These are phyloP conservation scores for Myxozyma kluyveri DNA, from an alignment of 805 yeast genomes.

Conservation along the genomic window DNA sequence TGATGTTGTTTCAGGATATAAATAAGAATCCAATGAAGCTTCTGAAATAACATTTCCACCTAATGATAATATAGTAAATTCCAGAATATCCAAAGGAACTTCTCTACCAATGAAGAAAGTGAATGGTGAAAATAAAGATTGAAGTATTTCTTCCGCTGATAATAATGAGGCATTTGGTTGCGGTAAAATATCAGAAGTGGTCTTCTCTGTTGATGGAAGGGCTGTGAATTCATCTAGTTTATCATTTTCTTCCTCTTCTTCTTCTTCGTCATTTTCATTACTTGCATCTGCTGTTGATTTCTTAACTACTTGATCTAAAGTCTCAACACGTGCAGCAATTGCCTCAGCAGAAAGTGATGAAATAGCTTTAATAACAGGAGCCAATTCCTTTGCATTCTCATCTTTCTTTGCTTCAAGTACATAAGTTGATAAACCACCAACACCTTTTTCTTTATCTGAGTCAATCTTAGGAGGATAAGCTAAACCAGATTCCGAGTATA, in stretches of 20 bases:
- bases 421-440: slow-evolving; percentile 85
- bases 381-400: slow-evolving; percentile 29
- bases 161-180: slow-evolving; percentile 32
- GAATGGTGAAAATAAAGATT: slow-evolving; percentile 67
- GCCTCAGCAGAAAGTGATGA: slow-evolving; percentile 16
- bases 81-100: slow-evolving; percentile 87
- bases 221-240: slow-evolving; percentile 29
- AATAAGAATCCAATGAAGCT: slow-evolving; percentile 73
- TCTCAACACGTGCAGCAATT: slow-evolving; percentile 18
- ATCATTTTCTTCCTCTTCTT: slow-evolving; percentile 35
- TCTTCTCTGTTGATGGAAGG: slow-evolving; percentile 30
- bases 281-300: slow-evolving; percentile 44
- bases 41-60: slow-evolving; percentile 88
- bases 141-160: slow-evolving; percentile 48
- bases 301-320: slow-evolving; percentile 35
- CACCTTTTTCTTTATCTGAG: slow-evolving; percentile 66
- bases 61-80: slow-evolving; percentile 77
- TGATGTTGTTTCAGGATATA: slow-evolving; percentile 42
- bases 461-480: slow-evolving; percentile 90
- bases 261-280: slow-evolving; percentile 40
- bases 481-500: slow-evolving; percentile 80
- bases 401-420: slow-evolving; percentile 53
- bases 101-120: slow-evolving; percentile 90
- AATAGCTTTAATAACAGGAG: slow-evolving; percentile 29
- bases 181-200: slow-evolving; percentile 28